phyloP scores from a whole-genome alignment of 176 grass and related monocot genomes.

The Rhynchospora pubera region DNA sequence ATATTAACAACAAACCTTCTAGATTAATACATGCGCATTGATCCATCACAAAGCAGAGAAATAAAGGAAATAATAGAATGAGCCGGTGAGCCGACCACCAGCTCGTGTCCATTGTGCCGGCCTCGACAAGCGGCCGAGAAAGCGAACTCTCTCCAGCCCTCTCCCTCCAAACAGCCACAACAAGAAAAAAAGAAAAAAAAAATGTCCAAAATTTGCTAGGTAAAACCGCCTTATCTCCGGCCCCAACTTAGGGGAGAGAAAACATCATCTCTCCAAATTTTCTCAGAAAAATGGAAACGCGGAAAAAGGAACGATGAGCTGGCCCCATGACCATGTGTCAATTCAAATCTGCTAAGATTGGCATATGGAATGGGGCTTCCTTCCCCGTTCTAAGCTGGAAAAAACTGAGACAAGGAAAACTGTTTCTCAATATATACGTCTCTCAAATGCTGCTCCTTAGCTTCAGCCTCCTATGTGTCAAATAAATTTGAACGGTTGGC shows the following conservation, averaged over 20 bases:
- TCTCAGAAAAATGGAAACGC: slow-evolving; percentile 16
- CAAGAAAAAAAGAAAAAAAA: neutral
- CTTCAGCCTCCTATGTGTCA: neutral
- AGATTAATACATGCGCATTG: slow-evolving; percentile 15
- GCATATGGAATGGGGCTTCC: slow-evolving; percentile 10
- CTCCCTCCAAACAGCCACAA: neutral
- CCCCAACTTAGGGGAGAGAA: slow-evolving; percentile 22
- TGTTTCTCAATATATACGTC: slow-evolving; percentile 10
- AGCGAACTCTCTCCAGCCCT: slow-evolving; percentile 8
- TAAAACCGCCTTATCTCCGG: neutral
- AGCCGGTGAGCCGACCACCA: slow-evolving; percentile 18
- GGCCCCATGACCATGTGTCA: slow-evolving; percentile 11
- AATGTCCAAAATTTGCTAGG: neutral
- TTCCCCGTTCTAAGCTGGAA: slow-evolving; percentile 2
- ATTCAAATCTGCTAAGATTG: slow-evolving; percentile 20
- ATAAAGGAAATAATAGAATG: neutral
- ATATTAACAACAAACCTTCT: slow-evolving; percentile 10
- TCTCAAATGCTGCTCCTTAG: neutral
- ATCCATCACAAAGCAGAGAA: slow-evolving; percentile 12
- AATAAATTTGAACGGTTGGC: neutral
- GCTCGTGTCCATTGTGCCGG: slow-evolving; percentile 4
- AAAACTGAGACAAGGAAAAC: neutral
- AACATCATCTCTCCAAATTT: neutral
- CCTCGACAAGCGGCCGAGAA: slow-evolving; percentile 17
- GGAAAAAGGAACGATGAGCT: slow-evolving; percentile 22